These are phyloP conservation scores for Epithemia pelagica DNA, from an alignment of 108 stramenopile species.

Conservation along the genomic window DNA sequence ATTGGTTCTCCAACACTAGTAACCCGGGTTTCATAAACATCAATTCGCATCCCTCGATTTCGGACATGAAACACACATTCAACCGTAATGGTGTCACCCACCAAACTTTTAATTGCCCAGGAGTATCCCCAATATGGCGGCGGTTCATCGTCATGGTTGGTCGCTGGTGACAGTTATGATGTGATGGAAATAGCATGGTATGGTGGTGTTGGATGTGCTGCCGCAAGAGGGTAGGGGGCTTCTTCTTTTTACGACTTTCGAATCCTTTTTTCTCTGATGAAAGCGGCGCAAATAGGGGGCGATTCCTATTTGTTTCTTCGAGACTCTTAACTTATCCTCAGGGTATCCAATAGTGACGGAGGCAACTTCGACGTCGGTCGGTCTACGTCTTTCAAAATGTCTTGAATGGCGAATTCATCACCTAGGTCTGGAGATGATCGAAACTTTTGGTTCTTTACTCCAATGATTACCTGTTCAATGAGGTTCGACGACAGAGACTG, in stretches of 20 bases:
- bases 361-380: constrained; percentile 47
- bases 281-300: too few relatives aligned
- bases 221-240: too few relatives aligned
- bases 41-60: constrained; percentile 50
- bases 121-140: too few relatives aligned
- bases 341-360: constrained; percentile 31
- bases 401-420: constrained; percentile 40
- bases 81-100: constrained; percentile 22
- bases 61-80: constrained; percentile 32
- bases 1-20: constrained; percentile 8
- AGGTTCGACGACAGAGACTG: neutral
- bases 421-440: constrained; percentile 48
- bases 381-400: constrained; percentile 18
- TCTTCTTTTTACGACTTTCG: too few relatives aligned
- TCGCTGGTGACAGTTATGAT: too few relatives aligned
- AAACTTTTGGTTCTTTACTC: constrained; percentile 53
- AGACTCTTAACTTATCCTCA: constrained; percentile 11
- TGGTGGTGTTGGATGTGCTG: too few relatives aligned
- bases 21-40: constrained; percentile 41
- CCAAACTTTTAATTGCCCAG: constrained; percentile 9
- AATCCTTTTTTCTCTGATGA: too few relatives aligned
- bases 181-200: too few relatives aligned
- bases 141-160: too few relatives aligned
- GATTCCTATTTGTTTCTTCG: too few relatives aligned
- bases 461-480: constrained; percentile 11